These are phyloP conservation scores for Metarhizium guizhouense DNA, from an alignment of 2,329 filamentous ascomycete genomes.

Conservation along the genomic window DNA sequence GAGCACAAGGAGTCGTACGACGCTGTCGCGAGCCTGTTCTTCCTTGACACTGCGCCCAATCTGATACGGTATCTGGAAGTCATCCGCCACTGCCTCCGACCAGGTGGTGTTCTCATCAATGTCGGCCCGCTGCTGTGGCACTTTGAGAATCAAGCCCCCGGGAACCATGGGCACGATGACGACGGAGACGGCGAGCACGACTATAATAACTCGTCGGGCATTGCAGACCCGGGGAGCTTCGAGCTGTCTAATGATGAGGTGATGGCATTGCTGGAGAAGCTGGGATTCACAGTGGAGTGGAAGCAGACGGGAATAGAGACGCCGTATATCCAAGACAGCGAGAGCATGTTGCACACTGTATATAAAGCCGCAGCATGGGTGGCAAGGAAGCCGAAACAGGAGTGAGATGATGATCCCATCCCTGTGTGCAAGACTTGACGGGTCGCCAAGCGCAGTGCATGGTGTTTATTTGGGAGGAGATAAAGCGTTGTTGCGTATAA, in stretches of 20 bases:
- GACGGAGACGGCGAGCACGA: conserved; percentile 43
- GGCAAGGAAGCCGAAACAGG: conserved; percentile 54
- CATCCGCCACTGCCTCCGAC: conserved; percentile 66
- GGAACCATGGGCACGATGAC: conserved; percentile 43
- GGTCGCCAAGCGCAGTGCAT: too few species aligned
- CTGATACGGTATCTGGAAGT: conserved; percentile 82
- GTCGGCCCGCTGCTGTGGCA: conserved; percentile 92
- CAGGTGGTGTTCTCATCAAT: conserved; percentile 79
- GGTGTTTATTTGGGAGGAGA: too few species aligned
- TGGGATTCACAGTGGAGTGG: conserved; percentile 69
- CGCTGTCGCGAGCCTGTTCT: conserved; percentile 84
- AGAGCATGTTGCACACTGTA: conserved; percentile 77
- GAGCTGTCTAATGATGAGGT: conserved; percentile 90
- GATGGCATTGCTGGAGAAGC: conserved; percentile 57
- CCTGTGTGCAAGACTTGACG: too few species aligned
- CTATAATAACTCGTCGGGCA: conserved; percentile 49
- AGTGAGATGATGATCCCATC: not conserved
- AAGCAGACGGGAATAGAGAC: conserved; percentile 52
- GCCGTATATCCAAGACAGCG: conserved; percentile 78
- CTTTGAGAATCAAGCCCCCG: conserved; percentile 67
- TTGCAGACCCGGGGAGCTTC: conserved; percentile 81
- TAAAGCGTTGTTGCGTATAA: not conserved
- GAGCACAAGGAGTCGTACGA: conserved; percentile 59
- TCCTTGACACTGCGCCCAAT: conserved; percentile 95
- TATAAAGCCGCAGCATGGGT: conserved; percentile 83